Evolutionary conservation across 2,329 filamentous ascomycete genomes (phyloP), one percentile per base, ranked within the genome.

Genomic region (Nemania bipapillata): DNA sequence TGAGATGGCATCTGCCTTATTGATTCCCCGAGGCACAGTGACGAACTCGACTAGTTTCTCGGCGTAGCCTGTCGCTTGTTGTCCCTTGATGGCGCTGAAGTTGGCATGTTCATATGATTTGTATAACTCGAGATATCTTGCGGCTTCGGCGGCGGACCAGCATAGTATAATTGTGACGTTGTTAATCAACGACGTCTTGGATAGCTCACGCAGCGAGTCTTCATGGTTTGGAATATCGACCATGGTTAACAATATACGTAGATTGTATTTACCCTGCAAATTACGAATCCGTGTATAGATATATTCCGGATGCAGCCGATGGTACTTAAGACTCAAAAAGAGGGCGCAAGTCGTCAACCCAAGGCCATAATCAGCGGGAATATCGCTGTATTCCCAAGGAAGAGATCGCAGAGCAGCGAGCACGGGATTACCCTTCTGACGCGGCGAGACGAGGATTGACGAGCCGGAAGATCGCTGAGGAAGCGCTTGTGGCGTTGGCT

Each of bases 191-290:
- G 92, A 94, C 1, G 94, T 97, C 80, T 98, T 98, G 69, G 93
- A 93, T 9, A 99, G 86, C 78, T 98, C 96, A 73, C 92, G 93
- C 59, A 99, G 81, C 3, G 90, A 87, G 66, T 97, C 94, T 80
- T 98, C 93, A 76, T 98, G 96, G 77, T 97, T 97, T 26, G 91
- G 89, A 60, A 99, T 97, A 80, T 99, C 96, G 28, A 98, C 94
- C 88, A 98, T 94, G 22, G 91, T 90, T 56, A 99, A 86, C 30
- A 99, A 83, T 60, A 99, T 86, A 55, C 96, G 92, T 22, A 99
- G 86, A 73, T 90, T 91, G 82, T 96, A 98, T 81, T 92, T 93
- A 58, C 92, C 92, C 59, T 92, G 92, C 4, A 99, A 84, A 56
- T 90, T 89, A 60, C 92, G 91, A 74, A 99, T 96, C 65, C 96